Conservation (phyloP, 306 rosid species). For the Rubus idaeus region DNA sequence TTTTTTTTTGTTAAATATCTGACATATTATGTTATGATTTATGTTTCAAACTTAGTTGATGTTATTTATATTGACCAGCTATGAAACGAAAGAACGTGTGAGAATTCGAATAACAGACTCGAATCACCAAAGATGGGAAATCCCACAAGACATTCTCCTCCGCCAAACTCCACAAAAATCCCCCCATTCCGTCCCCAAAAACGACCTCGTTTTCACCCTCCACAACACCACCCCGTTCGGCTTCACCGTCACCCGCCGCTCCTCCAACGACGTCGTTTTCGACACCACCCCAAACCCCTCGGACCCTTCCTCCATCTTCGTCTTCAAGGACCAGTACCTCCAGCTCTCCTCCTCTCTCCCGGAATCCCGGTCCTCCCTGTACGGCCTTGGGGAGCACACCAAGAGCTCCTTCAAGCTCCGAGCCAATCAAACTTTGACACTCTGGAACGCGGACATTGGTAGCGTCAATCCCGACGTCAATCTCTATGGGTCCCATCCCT, state of each 20-base stretch:
- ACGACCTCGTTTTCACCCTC: slow-evolving; percentile 62
- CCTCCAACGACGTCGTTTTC: slow-evolving; percentile 59
- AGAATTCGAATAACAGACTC: slow-evolving; percentile 61
- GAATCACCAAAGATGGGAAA: slow-evolving; percentile 61
- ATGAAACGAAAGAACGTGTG: slow-evolving; percentile 51
- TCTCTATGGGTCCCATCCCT: slow-evolving; percentile 87
- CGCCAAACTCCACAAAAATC: slow-evolving; percentile 21
- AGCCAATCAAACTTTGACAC: slow-evolving; percentile 47
- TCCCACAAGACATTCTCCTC: slow-evolving; percentile 56
- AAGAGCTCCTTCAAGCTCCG: slow-evolving; percentile 57
- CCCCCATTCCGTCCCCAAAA: neutral
- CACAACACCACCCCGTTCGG: slow-evolving; percentile 67
- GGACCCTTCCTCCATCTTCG: slow-evolving; percentile 39
- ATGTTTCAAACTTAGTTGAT: too few species aligned
- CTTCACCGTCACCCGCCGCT: slow-evolving; percentile 59
- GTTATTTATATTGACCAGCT: slow-evolving; percentile 29
- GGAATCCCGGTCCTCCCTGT: slow-evolving; percentile 43
- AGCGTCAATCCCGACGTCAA: slow-evolving; percentile 49
- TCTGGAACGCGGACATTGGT: slow-evolving; percentile 58
- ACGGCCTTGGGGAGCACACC: slow-evolving; percentile 80
- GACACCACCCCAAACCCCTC: slow-evolving; percentile 42
- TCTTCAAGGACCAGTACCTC: slow-evolving; percentile 75
- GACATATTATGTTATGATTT: too few species aligned
- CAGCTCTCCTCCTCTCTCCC: slow-evolving; percentile 75
- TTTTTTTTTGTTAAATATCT: too few species aligned